Conservation (phyloP, 1,284 basidiomycete species). For the Termitomyces sp. region DNA sequence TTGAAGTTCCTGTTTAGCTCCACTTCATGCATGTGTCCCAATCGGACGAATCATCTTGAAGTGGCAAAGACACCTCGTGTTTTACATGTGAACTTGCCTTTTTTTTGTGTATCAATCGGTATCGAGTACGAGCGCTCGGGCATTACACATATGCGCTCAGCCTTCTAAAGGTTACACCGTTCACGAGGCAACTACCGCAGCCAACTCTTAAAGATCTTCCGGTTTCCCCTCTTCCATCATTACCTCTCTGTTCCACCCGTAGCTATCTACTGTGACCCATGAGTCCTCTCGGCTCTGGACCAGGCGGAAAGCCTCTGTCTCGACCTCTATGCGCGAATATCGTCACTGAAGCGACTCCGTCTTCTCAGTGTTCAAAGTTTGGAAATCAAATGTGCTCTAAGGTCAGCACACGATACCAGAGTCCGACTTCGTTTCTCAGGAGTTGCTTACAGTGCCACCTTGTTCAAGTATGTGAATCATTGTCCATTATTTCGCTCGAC, state of each 20-base stretch:
- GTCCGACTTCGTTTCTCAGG: not conserved
- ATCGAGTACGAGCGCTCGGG: not conserved
- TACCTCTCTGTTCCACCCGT: too few relatives aligned
- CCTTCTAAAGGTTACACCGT: not conserved
- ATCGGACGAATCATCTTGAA: not conserved
- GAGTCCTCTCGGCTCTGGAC: constrained; percentile 9
- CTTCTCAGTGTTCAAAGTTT: constrained; percentile 5
- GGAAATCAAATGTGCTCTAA: constrained; percentile 12
- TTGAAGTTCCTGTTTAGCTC: not conserved
- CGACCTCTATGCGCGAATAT: constrained; percentile 10
- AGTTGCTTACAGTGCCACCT: constrained; percentile 9
- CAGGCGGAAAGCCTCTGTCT: constrained; percentile 6
- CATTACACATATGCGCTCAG: not conserved
- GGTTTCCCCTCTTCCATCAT: not conserved
- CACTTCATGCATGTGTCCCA: not conserved
- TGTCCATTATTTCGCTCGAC: not conserved
- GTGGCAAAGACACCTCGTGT: not conserved
- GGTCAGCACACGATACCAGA: not conserved
- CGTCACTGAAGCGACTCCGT: not conserved
- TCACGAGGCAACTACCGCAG: not conserved
- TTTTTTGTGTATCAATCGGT: not conserved
- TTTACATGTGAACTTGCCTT: not conserved
- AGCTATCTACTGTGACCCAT: not conserved
- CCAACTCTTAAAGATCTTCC: not conserved
- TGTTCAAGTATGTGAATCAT: constrained; percentile 3